Percentiles rank a stretch among this genome's conserved stretches.
phyloP scores from a whole-genome alignment of 306 rosid species.

The Lupinus albus region DNA sequence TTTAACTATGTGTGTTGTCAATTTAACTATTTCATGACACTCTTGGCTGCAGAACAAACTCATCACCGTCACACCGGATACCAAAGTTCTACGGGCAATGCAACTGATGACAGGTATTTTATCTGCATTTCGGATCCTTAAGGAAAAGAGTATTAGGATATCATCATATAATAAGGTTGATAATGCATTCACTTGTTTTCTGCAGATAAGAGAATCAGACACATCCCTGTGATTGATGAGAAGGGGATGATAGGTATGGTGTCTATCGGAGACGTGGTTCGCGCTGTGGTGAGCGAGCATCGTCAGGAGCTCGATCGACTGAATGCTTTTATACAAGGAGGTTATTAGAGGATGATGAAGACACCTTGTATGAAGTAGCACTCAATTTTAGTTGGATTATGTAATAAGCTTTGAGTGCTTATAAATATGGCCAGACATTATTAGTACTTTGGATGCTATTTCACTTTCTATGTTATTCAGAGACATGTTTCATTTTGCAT shows the following conservation, averaged over 20 bases:
- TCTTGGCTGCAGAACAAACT: slow-evolving; percentile 80
- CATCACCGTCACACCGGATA: slow-evolving; percentile 84
- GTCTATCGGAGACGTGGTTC: slow-evolving; percentile 97
- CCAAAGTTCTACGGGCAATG: slow-evolving; percentile 90
- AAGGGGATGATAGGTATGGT: slow-evolving; percentile 91
- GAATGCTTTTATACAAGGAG: slow-evolving; percentile 95
- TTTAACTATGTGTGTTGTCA: not conserved
- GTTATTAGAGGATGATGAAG: slow-evolving; percentile 67
- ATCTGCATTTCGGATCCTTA: slow-evolving; percentile 11
- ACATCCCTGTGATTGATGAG: slow-evolving; percentile 83
- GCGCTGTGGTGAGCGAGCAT: slow-evolving; percentile 95
- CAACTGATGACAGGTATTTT: slow-evolving; percentile 93
- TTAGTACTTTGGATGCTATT: slow-evolving; percentile 37
- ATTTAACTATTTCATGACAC: slow-evolving; percentile 13
- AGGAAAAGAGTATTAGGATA: not conserved
- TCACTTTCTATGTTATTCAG: slow-evolving; percentile 5
- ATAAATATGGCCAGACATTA: slow-evolving; percentile 52
- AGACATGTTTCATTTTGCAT: slow-evolving; percentile 14
- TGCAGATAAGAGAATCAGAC: slow-evolving; percentile 92
- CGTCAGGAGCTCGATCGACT: slow-evolving; percentile 92
- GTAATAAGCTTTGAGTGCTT: slow-evolving; percentile 57
- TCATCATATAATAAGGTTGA: slow-evolving; percentile 24
- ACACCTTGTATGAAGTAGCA: slow-evolving; percentile 26
- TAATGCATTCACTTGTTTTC: not conserved
- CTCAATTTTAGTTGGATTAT: slow-evolving; percentile 45